Evolutionary conservation across 1,284 basidiomycete genomes (phyloP).

Genomic region (Ceratobasidium sp.): DNA sequence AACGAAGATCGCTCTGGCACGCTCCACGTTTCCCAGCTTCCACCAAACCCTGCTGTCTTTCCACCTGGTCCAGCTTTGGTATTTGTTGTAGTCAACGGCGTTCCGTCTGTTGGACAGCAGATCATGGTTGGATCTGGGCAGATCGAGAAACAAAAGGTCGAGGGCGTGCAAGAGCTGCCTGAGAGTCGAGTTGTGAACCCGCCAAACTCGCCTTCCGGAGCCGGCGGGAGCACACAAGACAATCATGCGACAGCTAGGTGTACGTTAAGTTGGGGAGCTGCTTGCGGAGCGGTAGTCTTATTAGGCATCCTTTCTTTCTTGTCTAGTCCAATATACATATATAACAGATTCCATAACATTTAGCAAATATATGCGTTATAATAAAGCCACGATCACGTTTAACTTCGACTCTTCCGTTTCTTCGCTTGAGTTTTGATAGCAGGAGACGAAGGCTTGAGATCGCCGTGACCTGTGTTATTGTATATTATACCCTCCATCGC

Average conservation of each 20-base stretch:
- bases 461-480: background rate
- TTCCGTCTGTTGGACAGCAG: constrained; percentile 82
- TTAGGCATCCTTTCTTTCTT: too few relatives aligned
- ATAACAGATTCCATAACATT: too few relatives aligned
- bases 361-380: too few relatives aligned
- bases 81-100: constrained; percentile 84
- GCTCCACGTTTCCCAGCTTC: constrained; percentile 83
- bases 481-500: constrained; percentile 17
- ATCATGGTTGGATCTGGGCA: constrained; percentile 85
- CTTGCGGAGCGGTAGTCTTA: too few relatives aligned
- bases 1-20: constrained; percentile 76
- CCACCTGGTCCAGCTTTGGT: constrained; percentile 87
- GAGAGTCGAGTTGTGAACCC: constrained; percentile 58
- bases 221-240: too few relatives aligned
- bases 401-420: background rate
- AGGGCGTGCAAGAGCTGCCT: constrained; percentile 67
- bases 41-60: constrained; percentile 86
- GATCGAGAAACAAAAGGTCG: constrained; percentile 74
- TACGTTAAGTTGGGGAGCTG: too few relatives aligned
- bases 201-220: too few relatives aligned
- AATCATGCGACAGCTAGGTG: too few relatives aligned
- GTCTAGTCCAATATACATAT: too few relatives aligned
- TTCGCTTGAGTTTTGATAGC: background rate
- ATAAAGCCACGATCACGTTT: too few relatives aligned
- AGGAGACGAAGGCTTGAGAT: background rate